These are phyloP conservation scores for Neofusicoccum sp. DNA, from an alignment of 2,329 filamentous ascomycete genomes.

Conservation along the genomic window DNA sequence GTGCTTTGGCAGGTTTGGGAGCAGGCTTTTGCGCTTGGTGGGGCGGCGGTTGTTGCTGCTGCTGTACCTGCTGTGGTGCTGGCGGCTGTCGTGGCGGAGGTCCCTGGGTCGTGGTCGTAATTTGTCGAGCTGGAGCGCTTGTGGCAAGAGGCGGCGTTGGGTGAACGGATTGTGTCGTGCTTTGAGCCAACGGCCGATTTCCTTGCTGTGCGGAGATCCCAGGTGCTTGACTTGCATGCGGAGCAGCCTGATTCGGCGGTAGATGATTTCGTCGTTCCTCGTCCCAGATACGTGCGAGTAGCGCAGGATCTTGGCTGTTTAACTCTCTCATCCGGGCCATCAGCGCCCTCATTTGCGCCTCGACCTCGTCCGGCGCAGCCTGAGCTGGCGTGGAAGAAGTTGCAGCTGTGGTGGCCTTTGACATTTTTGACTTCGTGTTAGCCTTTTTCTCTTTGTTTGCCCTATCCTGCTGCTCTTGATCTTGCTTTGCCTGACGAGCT, in stretches of 20 bases:
- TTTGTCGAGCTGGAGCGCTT: neutral
- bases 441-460: slow-evolving; percentile 20
- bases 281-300: slow-evolving; percentile 58
- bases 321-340: slow-evolving; percentile 59
- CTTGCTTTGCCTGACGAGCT: neutral
- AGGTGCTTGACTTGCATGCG: neutral
- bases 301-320: slow-evolving; percentile 53
- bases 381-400: neutral
- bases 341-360: slow-evolving; percentile 53
- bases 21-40: neutral
- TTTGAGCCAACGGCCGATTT: neutral
- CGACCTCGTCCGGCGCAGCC: slow-evolving; percentile 24
- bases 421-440: slow-evolving; percentile 29
- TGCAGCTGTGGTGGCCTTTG: slow-evolving; percentile 24
- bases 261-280: slow-evolving; percentile 46
- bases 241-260: neutral
- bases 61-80: neutral
- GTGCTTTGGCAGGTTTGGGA: neutral
- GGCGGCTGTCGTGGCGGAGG: neutral
- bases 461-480: neutral
- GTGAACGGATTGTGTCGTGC: neutral
- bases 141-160: neutral
- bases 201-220: neutral
- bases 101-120: neutral
- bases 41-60: neutral